Percentiles rank a stretch among this genome's conserved stretches.
phyloP scores from a whole-genome alignment of 2,329 filamentous ascomycete species.

The Cercospora zeae-maydis region DNA sequence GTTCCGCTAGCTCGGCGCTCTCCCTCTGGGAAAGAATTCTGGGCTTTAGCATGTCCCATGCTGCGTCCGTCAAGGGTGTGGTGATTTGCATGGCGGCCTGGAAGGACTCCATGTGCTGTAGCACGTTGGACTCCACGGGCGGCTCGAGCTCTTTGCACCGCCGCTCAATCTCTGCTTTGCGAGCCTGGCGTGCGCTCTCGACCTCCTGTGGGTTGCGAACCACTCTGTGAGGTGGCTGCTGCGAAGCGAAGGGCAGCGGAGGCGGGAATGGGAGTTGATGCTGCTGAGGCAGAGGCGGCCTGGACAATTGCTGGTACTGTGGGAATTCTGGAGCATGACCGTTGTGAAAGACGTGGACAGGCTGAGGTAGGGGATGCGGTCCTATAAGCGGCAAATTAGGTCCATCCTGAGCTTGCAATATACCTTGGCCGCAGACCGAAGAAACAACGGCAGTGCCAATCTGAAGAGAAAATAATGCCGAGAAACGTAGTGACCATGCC shows the following conservation, averaged over 20 bases:
- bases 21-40: conserved; percentile 63
- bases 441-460: not conserved
- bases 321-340: conserved; percentile 12
- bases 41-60: conserved; percentile 67
- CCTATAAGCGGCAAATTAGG: conserved; percentile 18
- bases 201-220: conserved; percentile 61
- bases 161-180: conserved; percentile 67
- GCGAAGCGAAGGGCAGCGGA: conserved; percentile 16
- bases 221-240: conserved; percentile 22
- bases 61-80: conserved; percentile 62
- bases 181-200: conserved; percentile 59
- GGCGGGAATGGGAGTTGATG: conserved; percentile 14
- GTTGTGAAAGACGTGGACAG: conserved; percentile 29
- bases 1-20: conserved; percentile 58
- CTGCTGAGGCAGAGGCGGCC: not conserved
- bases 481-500: not conserved
- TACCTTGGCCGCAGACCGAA: not conserved
- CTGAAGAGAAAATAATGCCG: not conserved
- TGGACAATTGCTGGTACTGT: conserved; percentile 7
- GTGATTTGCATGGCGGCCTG: conserved; percentile 68
- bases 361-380: conserved; percentile 31
- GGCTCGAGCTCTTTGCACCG: conserved; percentile 62
- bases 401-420: not conserved
- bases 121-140: conserved; percentile 58
- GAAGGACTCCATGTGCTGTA: conserved; percentile 70